These are phyloP conservation scores for Nymphaea colorata DNA, from an alignment of 164 flowering plant genomes.

Conservation along the genomic window DNA sequence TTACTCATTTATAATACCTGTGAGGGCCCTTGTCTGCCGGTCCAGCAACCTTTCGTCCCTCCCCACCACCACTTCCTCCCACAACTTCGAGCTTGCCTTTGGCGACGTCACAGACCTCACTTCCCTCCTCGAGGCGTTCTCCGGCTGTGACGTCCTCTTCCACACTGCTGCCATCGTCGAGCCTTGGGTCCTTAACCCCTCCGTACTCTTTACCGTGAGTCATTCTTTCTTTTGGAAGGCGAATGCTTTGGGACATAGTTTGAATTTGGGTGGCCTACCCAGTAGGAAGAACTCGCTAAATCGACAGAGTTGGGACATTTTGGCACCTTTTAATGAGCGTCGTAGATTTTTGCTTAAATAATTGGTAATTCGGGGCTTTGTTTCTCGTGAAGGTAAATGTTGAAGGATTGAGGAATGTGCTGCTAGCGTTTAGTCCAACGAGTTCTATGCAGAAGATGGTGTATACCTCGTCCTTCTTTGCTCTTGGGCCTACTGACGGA, in stretches of 20 bases:
- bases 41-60: constrained; percentile 63
- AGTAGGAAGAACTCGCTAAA: too few relatives aligned
- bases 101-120: constrained; percentile 75
- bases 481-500: constrained; percentile 85
- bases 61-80: constrained; percentile 5
- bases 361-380: neutral
- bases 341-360: neutral
- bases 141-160: constrained; percentile 61
- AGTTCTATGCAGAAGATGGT: constrained; percentile 53
- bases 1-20: too few relatives aligned
- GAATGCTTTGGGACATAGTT: too few relatives aligned
- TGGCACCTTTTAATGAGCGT: too few relatives aligned
- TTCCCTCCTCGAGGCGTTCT: constrained; percentile 59
- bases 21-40: constrained; percentile 69
- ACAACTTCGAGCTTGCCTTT: constrained; percentile 40
- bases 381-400: constrained; percentile 55
- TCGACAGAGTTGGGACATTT: too few relatives aligned
- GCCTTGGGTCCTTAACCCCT: constrained; percentile 88
- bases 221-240: too few relatives aligned
- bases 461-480: constrained; percentile 90
- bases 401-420: constrained; percentile 65
- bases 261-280: too few relatives aligned
- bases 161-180: constrained; percentile 89
- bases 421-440: constrained; percentile 54
- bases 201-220: constrained; percentile 52